Evolutionary conservation across 495 filamentous ascomycete genomes (phyloP), one percentile per base, ranked within the genome.

Genomic region (Neurospora terricola): DNA sequence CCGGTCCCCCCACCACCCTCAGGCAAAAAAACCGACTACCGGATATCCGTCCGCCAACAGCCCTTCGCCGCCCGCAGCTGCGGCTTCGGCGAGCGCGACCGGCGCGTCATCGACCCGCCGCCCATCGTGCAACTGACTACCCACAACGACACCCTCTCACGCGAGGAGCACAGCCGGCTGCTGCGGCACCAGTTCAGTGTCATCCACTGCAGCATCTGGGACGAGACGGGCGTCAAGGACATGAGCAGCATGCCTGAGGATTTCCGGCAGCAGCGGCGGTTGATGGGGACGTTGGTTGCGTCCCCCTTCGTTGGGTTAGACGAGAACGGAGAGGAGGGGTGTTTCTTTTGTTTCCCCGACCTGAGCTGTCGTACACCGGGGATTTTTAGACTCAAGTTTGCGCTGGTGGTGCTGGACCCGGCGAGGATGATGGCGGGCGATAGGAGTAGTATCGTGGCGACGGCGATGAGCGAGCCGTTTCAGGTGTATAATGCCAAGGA

Each of bases 261-360:
- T 72, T 88, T 85, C 73, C 82, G 87, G 23, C 84, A 87, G 72
- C 89, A 90, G 70, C 87, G 93, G 38, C 85, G 92, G 69, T 79
- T 95, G 48, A 94, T 93, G 91, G 92, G 92, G 37, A 93, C 91
- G 14, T 81, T 94, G 30, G 92, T 94, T 71, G 84, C 93, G 73
- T 88, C 89, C 40, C 87, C 94, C 72, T 91, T 95, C 78, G 85
- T 93, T 37, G 88, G 91, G 30, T 81, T 86, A 27, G 89, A 92
- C 77, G 90, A 91, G 80, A 83, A 88, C 71, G 86, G 87, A 70
- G 78, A 88, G 70, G 89, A 92, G 69, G 91, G 91, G 6, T 92
- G 90, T 79, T 99, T 98, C 83, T 99, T 97, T 82, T 93, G 93
- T 74, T 99, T 99, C 78, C 92, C 94, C 0, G 96, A 99, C 79